Evolutionary conservation across 2,329 filamentous ascomycete species (phyloP), one percentile per base, ranked within the genome.

Genomic region (Davidsoniella neocaledoniae): DNA sequence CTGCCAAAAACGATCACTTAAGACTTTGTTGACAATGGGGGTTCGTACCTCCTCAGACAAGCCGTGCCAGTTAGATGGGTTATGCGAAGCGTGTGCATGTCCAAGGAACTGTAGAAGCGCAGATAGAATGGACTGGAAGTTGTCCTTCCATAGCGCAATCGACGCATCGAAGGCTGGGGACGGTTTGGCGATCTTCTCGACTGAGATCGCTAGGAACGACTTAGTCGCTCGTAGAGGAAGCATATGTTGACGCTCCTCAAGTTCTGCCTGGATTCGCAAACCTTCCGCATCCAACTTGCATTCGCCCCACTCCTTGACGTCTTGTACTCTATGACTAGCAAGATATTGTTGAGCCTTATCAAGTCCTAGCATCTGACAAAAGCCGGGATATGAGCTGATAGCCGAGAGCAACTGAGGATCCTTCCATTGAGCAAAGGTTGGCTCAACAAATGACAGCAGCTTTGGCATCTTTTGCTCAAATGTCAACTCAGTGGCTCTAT

Each of bases 1-100:
- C 68, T 98, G 91, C 91, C 91, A 98, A 63, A 98, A 98, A 21
- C 91, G 76, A 64, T 98, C 91, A 12, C 87, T 94, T 19, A 98
- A 68, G 17, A 96, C 86, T 19, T 85, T 77, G 41, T 79, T 76
- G 38, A 96, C 83, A 48, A 94, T 77, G 2, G 37, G 14, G 4
- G 73, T 68, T 52, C 80, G 80, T 70, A 93, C 81, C 40, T 93
- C 86, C 9, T 69, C 62, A 1, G 87, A 81, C 14, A 94, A 66
- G 29, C 80, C 76, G 8, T 73, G 70, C 90, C 91, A 98, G 59
- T 87, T 93, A 17, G 76, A 70, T 1, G 85, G 77, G 58, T 94
- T 88, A 60, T 94, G 87, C 54, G 93, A 88, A 1, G 86, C 85
- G 65, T 96, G 90, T 0, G 90, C 88, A 62, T 93, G 82, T 59